A percentile compares a stretch with the other conserved stretches of the same genome.
These are phyloP conservation scores for Lactarius akahatsu DNA, from an alignment of 768 basidiomycete species.

Conservation along the genomic window DNA sequence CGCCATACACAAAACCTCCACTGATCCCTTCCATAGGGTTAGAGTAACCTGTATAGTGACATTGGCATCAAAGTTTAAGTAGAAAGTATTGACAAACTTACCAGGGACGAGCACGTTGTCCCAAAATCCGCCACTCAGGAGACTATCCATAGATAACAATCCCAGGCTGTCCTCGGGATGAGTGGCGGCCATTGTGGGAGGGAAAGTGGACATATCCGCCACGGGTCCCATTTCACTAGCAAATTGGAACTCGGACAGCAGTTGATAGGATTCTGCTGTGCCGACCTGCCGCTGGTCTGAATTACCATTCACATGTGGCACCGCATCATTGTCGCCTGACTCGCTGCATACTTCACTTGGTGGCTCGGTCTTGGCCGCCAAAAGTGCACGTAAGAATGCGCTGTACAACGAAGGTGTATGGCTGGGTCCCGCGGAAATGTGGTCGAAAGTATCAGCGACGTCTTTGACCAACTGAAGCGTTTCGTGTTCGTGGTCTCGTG, in stretches of 20 bases:
- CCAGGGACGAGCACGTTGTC: conserved; percentile 86
- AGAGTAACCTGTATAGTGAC: conserved; percentile 56
- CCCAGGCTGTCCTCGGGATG: conserved; percentile 43
- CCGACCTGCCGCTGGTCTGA: conserved; percentile 15
- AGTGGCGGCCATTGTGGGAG: conserved; percentile 75
- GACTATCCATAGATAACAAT: conserved; percentile 77
- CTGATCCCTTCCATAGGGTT: conserved; percentile 79
- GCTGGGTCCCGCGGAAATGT: conserved; percentile 67
- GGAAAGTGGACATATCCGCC: conserved; percentile 79
- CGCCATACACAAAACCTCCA: conserved; percentile 83
- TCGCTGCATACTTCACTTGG: conserved; percentile 26
- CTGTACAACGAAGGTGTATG: conserved; percentile 94
- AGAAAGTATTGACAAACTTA: conserved; percentile 38
- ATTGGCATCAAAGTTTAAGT: conserved; percentile 18
- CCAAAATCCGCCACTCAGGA: conserved; percentile 80
- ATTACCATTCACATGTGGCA: conserved; percentile 20
- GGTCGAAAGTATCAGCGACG: conserved; percentile 77
- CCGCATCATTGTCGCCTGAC: conserved; percentile 11
- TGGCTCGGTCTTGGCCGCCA: conserved; percentile 49
- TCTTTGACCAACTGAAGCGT: conserved; percentile 73
- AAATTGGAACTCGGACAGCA: conserved; percentile 63
- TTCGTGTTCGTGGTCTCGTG: conserved; percentile 69
- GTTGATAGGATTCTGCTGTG: conserved; percentile 17
- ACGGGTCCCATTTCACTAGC: conserved; percentile 84
- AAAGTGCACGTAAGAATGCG: conserved; percentile 75